These are phyloP conservation scores for Ascochyta fabae DNA, from an alignment of 2,329 filamentous ascomycete genomes.

Conservation along the genomic window DNA sequence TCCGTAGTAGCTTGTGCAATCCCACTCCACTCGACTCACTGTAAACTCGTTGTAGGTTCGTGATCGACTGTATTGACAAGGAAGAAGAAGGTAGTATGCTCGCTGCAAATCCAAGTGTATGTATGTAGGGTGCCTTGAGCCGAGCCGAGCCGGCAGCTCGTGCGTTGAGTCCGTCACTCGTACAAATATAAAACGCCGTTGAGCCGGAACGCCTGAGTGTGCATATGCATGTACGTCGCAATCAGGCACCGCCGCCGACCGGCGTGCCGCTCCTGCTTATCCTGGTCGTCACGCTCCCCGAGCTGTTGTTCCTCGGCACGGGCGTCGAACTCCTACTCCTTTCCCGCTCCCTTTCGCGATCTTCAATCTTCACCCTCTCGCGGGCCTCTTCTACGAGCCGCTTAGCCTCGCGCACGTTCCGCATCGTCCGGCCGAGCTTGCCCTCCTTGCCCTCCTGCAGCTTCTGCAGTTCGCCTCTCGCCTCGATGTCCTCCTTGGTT, in stretches of 20 bases:
- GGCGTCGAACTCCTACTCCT: conserved; percentile 36
- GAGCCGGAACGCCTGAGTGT: not conserved
- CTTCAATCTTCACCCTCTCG: conserved; percentile 40
- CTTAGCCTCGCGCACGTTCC: conserved; percentile 43
- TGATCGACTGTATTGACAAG: not conserved
- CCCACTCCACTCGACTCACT: no score
- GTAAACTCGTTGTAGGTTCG: no score
- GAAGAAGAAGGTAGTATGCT: not conserved
- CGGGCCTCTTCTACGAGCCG: conserved; percentile 45
- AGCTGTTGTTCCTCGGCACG: conserved; percentile 29
- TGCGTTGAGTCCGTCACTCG: not conserved
- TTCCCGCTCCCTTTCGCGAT: conserved; percentile 32
- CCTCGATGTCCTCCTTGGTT: conserved; percentile 43
- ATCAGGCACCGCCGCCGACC: conserved; percentile 14
- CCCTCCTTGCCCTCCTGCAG: conserved; percentile 43
- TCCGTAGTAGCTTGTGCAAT: no score
- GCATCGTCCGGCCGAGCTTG: conserved; percentile 39
- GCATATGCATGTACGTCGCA: not conserved
- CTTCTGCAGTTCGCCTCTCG: conserved; percentile 41
- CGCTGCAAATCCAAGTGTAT: not conserved
- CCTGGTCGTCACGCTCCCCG: conserved; percentile 16
- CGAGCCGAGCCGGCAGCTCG: not conserved
- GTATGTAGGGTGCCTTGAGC: not conserved
- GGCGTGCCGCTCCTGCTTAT: conserved; percentile 32
- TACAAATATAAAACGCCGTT: no score